Conservation (phyloP, 1,284 basidiomycete species). For the Naganishia liquefaciens region DNA sequence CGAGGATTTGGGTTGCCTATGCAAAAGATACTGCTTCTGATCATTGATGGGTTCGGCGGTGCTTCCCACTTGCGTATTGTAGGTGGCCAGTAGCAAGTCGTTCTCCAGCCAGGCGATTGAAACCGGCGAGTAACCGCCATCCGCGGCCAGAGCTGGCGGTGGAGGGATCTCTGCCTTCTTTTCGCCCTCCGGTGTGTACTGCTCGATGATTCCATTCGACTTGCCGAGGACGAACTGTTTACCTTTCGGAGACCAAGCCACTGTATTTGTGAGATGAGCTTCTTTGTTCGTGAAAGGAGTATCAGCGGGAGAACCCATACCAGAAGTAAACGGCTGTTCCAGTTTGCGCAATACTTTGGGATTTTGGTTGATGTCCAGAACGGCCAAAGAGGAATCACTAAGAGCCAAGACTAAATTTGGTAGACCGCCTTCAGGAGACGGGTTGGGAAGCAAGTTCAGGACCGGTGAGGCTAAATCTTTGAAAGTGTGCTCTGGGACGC, state of each 20-base stretch:
- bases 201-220: slow-evolving; percentile 53
- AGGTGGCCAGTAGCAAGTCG: slow-evolving; percentile 58
- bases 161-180: slow-evolving; percentile 55
- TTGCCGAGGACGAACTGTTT: slow-evolving; percentile 60
- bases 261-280: slow-evolving; percentile 36
- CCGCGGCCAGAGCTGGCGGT: slow-evolving; percentile 47
- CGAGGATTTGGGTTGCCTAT: slow-evolving; percentile 29
- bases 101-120: slow-evolving; percentile 61
- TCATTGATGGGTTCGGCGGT: slow-evolving; percentile 48
- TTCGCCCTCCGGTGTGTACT: slow-evolving; percentile 58
- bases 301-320: slow-evolving; percentile 35
- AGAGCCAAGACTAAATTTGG: slow-evolving; percentile 51
- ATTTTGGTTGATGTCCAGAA: slow-evolving; percentile 46
- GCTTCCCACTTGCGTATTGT: slow-evolving; percentile 43
- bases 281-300: not conserved
- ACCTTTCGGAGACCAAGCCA: slow-evolving; percentile 60
- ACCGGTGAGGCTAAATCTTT: slow-evolving; percentile 42
- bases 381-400: slow-evolving; percentile 44
- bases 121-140: slow-evolving; percentile 41
- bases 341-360: slow-evolving; percentile 38
- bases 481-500: slow-evolving; percentile 17
- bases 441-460: slow-evolving; percentile 55
- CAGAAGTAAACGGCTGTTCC: slow-evolving; percentile 45
- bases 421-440: slow-evolving; percentile 45
- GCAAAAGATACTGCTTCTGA: slow-evolving; percentile 33